phyloP scores from a whole-genome alignment of 192 early-diverging fungal species.

The Coemansia sp. region DNA sequence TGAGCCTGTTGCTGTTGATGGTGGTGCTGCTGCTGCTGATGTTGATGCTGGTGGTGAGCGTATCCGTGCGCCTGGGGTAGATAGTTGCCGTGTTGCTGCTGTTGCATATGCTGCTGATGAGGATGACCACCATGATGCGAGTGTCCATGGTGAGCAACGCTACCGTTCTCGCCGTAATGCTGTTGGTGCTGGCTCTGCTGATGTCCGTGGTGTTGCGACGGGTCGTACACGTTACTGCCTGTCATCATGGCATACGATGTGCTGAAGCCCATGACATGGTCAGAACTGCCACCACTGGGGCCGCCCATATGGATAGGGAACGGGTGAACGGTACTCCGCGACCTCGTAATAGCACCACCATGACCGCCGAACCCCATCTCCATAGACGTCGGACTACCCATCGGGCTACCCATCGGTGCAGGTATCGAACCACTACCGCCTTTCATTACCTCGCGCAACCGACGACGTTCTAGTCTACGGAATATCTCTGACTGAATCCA shows the following conservation, averaged over 20 bases:
- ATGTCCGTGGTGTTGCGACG: constrained; percentile 22
- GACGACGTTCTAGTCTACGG: constrained; percentile 50
- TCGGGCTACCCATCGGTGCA: constrained; percentile 35
- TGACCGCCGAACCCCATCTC: constrained; percentile 20
- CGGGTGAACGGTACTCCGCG: constrained; percentile 46
- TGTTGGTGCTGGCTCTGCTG: constrained; percentile 25
- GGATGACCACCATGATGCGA: constrained; percentile 20
- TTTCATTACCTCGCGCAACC: constrained; percentile 56
- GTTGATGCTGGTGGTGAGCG: constrained; percentile 15
- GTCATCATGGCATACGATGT: constrained; percentile 53
- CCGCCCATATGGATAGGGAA: constrained; percentile 39
- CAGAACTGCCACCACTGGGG: not conserved
- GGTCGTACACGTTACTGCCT: constrained; percentile 29
- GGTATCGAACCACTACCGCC: constrained; percentile 37
- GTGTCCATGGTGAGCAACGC: constrained; percentile 11
- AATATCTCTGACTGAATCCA: constrained; percentile 71
- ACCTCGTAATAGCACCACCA: constrained; percentile 49
- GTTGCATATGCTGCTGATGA: constrained; percentile 20
- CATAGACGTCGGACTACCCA: constrained; percentile 19
- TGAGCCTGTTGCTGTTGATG: constrained; percentile 21
- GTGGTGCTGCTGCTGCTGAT: constrained; percentile 20
- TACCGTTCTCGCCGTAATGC: constrained; percentile 17
- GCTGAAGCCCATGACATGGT: constrained; percentile 47
- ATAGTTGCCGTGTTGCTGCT: constrained; percentile 16
- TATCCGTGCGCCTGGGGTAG: constrained; percentile 11